These are phyloP conservation scores for Mortierella sp. DNA, from an alignment of 371 early-diverging fungal genomes.

Conservation along the genomic window DNA sequence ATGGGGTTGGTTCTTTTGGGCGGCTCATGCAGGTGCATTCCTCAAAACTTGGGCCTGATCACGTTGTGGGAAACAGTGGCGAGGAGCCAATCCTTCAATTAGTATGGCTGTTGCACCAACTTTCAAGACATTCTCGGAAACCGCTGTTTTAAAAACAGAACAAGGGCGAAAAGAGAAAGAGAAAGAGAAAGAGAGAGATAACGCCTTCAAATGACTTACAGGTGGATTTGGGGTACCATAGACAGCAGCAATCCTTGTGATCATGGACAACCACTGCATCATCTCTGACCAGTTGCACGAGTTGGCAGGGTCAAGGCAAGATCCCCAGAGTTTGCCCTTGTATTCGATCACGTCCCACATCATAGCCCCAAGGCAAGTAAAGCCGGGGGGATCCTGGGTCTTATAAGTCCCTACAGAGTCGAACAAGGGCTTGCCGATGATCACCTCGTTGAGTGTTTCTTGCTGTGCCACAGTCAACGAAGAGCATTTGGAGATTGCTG, in stretches of 20 bases:
- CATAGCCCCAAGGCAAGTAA: constrained; percentile 15
- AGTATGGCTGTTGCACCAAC: too few species aligned
- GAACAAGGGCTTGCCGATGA: constrained; percentile 4
- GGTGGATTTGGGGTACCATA: constrained; percentile 20
- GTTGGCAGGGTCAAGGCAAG: constrained; percentile 14
- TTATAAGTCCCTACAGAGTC: background rate
- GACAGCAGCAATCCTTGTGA: constrained; percentile 30
- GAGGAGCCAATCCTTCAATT: too few species aligned
- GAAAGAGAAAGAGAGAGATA: background rate
- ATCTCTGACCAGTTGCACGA: constrained; percentile 36
- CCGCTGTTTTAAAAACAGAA: too few species aligned
- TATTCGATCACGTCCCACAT: constrained; percentile 41
- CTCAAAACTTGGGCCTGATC: constrained; percentile 17
- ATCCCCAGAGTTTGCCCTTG: constrained; percentile 29
- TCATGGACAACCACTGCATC: constrained; percentile 38
- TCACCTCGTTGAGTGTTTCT: constrained; percentile 20
- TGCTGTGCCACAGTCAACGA: constrained; percentile 11
- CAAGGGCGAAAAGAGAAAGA: background rate
- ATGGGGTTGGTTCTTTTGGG: background rate
- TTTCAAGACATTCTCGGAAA: too few species aligned
- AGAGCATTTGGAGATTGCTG: constrained; percentile 16
- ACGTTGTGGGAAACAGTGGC: too few species aligned
- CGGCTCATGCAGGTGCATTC: constrained; percentile 21
- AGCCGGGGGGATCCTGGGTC: constrained; percentile 20
- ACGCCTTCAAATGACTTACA: constrained; percentile 12